These are phyloP conservation scores for Chrysosporium queenslandicum DNA, from an alignment of 2,329 filamentous ascomycete species.

Conservation along the genomic window DNA sequence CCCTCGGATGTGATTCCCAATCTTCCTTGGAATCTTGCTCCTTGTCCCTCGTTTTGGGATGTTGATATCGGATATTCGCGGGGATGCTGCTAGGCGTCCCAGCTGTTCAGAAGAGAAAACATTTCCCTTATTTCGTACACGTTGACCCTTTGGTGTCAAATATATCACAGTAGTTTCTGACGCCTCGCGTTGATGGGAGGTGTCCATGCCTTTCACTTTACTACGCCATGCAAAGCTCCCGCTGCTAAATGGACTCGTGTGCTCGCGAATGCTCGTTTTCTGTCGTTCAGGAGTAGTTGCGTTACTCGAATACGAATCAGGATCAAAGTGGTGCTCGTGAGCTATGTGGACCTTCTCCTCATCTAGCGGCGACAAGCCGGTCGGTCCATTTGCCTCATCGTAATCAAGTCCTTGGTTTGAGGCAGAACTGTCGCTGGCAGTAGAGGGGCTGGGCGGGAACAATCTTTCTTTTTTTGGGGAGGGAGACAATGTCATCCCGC, in stretches of 20 bases:
- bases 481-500: constrained; percentile 12
- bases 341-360: background rate
- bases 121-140: background rate
- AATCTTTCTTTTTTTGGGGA: constrained; percentile 13
- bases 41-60: constrained; percentile 3
- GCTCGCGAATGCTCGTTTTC: too few species aligned
- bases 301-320: background rate
- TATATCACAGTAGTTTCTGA: constrained; percentile 1
- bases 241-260: background rate
- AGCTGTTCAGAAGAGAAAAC: background rate
- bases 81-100: background rate
- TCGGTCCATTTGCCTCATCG: background rate
- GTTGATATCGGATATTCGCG: background rate
- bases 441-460: constrained; percentile 13
- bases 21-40: constrained; percentile 5
- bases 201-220: background rate
- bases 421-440: background rate
- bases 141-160: background rate
- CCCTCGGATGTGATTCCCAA: background rate
- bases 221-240: background rate
- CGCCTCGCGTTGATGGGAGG: constrained; percentile 2
- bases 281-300: background rate
- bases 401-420: background rate
- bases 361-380: background rate
- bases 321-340: background rate